Evolutionary conservation across 345 rosid genomes (phyloP).

Genomic region (Syzygium aqueum): DNA sequence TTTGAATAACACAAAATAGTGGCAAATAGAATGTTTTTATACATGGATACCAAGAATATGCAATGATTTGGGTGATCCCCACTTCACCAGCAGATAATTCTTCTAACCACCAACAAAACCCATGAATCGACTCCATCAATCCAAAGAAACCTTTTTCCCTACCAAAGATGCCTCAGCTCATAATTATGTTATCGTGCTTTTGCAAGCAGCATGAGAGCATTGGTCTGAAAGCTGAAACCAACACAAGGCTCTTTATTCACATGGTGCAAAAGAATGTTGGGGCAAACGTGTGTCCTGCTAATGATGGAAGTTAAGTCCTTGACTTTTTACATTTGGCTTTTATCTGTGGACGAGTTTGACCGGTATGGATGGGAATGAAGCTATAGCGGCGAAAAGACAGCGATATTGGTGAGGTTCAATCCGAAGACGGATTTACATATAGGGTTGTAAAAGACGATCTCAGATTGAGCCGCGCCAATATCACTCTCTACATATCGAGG

Average conservation of each 20-base stretch:
- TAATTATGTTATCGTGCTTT: neutral
- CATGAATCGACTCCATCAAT: neutral
- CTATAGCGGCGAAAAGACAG: conserved; percentile 23
- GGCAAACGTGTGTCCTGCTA: neutral
- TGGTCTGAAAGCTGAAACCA: neutral
- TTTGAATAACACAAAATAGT: neutral
- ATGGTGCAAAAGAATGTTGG: neutral
- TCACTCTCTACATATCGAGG: conserved; percentile 33
- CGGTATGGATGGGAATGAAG: neutral
- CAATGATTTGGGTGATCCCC: neutral
- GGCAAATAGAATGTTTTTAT: neutral
- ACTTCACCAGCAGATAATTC: neutral
- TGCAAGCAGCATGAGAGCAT: neutral
- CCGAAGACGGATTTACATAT: conserved; percentile 70
- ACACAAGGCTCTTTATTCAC: neutral
- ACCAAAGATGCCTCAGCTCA: neutral
- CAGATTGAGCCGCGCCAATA: conserved; percentile 99
- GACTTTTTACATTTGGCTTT: neutral
- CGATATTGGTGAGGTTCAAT: conserved; percentile 97
- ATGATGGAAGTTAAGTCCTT: neutral
- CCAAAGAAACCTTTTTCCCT: conserved; percentile 1
- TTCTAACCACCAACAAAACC: neutral
- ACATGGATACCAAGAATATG: neutral
- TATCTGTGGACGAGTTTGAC: neutral
- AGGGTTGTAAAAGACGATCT: conserved; percentile 53